Base-by-base conservation (phyloP, 805 yeast genomes). In the Candida nitratophila region DNA sequence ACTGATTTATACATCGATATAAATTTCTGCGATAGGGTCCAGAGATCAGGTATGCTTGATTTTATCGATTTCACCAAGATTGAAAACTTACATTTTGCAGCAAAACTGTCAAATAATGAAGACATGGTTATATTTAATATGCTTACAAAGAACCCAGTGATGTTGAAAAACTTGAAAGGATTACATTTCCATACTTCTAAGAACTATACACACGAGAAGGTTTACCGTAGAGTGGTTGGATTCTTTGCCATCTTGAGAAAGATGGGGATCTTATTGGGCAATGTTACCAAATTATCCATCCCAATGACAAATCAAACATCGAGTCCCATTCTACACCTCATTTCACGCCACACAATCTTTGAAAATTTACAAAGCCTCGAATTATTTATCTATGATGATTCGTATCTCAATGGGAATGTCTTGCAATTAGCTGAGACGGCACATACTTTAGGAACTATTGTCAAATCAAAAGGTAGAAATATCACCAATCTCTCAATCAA, bases 261-360 rank as follows among this genome's bases (percentile, higher is more conserved):
- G 35, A 54, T 62, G 55, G 57, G 58, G 12, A 39, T 60, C 14
- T 46, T 53, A 1, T 43, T 62, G 50, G 44, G 48, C 15, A 59
- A 61, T 36, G 31, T 61, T 10, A 46, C 53, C 11, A 51, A 47
- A 21, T 37, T 62, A 4, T 52, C 64, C 7, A 33, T 62, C 3
- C 60, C 64, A 4, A 34, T 62, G 43, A 62, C 65, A 10, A 62
- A 62, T 44, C 62, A 57, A 31, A 58, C 66, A 10, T 55, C 64
- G 3, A 51, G 60, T 17, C 56, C 61, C 17, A 53, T 62, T 14
- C 38, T 62, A 21, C 47, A 49, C n/a, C 45, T 61, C 30, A 48
- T 62, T 17, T 43, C 59, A 26, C 56, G 51, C 32, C 66, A 62
- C 46, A 47, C 60, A 10, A 55, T 55, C 24, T 53, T 62, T 47